Evolutionary conservation across 1,284 basidiomycete genomes (phyloP), one percentile per base, ranked within the genome.

Genomic region (Papiliotrema nemorosa): DNA sequence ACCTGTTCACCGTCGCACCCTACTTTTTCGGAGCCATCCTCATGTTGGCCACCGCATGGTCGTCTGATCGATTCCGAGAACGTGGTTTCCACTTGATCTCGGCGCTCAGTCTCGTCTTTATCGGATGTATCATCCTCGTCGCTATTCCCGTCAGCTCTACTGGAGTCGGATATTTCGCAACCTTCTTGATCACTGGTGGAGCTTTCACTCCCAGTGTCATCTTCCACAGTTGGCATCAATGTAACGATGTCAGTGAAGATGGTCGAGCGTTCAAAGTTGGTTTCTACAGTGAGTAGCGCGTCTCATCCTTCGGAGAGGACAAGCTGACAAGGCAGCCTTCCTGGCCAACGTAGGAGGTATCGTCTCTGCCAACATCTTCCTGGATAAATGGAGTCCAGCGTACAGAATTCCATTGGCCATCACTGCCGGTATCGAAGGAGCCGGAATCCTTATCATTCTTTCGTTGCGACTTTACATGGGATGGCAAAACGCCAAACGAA

Each of bases 91-190:
- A 73, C 56, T 59, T 71, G 43, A 54, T 59, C 37, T 29, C 53
- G 14, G 57, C 67, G n/a, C 52, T 64, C 3, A 21, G 34, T 20
- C 73, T 77, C 22, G 78, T 75, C 24, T 60, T 82, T 25, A 55
- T 78, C 35, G 80, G 81, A 3, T 82, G 81, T 65, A 73, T 82
- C 54, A 70, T 82, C 37, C 72, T 81, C 34, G 78, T 77, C n/a
- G 73, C 72, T 21, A 44, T 64, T 13, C 58, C 59, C n/a, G 49
- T 56, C 36, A 55, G 46, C 33, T 33, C 37, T 4, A 45, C 51
- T 27, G 45, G 48, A 6, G 49, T 46, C 2, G 49, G 50, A 5
- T 63, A 63, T 44, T 61, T 63, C 33, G 46, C 47, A 21, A 49
- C 47, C 6, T 63, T 59, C 53, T 33, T 44, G 5, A 44, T 18